These are phyloP conservation scores for Boletus insuetus DNA, from an alignment of 768 basidiomycete species.

Conservation along the genomic window DNA sequence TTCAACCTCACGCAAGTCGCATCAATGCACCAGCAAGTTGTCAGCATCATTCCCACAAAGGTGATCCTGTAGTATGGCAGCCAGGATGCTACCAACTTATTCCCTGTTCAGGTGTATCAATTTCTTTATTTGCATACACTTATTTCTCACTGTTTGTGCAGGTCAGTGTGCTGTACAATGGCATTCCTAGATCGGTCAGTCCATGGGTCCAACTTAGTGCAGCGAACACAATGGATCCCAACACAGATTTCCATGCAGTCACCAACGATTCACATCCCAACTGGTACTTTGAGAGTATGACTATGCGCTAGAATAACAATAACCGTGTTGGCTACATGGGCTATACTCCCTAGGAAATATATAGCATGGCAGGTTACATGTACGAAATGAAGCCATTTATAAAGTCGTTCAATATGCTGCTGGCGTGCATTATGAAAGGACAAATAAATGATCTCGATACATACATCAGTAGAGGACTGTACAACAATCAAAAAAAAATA, in stretches of 20 bases:
- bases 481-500: too few relatives aligned
- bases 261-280: slow-evolving; percentile 91
- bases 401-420: too few relatives aligned
- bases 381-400: too few relatives aligned
- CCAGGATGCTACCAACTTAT: slow-evolving; percentile 64
- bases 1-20: slow-evolving; percentile 80
- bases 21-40: slow-evolving; percentile 56
- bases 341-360: slow-evolving; percentile 72
- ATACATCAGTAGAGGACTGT: too few relatives aligned
- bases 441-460: too few relatives aligned
- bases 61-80: slow-evolving; percentile 84
- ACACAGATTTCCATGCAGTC: slow-evolving; percentile 87
- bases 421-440: too few relatives aligned
- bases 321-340: slow-evolving; percentile 91
- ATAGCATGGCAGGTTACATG: slow-evolving; percentile 74
- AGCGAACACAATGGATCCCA: slow-evolving; percentile 70
- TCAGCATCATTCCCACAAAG: slow-evolving; percentile 74
- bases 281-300: slow-evolving; percentile 98
- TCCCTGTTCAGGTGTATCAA: slow-evolving; percentile 84
- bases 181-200: slow-evolving; percentile 73
- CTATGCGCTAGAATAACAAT: slow-evolving; percentile 87
- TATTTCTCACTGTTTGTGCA: slow-evolving; percentile 20
- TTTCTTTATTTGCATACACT: background rate
- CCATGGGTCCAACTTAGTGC: slow-evolving; percentile 75
- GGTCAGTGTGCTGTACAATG: slow-evolving; percentile 93